Conservation (phyloP, 2,329 filamentous ascomycete species). For the Alternaria panax region DNA sequence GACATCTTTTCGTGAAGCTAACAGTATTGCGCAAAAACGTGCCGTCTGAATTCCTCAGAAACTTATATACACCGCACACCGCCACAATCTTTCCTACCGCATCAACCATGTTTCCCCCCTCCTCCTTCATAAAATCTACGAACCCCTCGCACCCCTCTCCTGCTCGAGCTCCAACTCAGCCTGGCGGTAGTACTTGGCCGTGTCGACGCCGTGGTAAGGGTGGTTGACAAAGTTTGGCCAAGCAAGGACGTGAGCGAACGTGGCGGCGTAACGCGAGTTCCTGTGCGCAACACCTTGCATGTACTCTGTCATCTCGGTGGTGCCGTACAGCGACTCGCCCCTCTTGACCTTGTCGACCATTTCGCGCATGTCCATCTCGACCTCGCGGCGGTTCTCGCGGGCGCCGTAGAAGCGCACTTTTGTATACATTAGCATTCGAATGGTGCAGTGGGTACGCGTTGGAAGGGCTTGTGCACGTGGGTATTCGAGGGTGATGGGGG, state of each 20-base stretch:
- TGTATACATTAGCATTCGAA: conserved; percentile 8
- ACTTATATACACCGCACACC: conserved; percentile 44
- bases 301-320: conserved; percentile 78
- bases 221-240: conserved; percentile 99
- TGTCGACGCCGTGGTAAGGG: conserved; percentile 85
- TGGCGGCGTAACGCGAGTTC: conserved; percentile 88
- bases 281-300: conserved; percentile 92
- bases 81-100: conserved; percentile 15
- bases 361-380: conserved; percentile 96
- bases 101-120: conserved; percentile 19
- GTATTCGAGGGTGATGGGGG: no score
- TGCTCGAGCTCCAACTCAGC: conserved; percentile 92
- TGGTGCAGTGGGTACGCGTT: neutral
- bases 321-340: conserved; percentile 88
- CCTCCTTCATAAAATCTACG: no score
- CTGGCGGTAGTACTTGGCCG: conserved; percentile 96
- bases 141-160: conserved; percentile 56
- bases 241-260: conserved; percentile 83
- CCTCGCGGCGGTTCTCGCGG: conserved; percentile 87
- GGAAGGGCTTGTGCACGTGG: neutral
- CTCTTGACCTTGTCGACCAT: conserved; percentile 97
- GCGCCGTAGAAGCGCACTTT: conserved; percentile 95
- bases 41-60: conserved; percentile 21
- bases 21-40: conserved; percentile 38
- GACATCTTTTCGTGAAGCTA: neutral